A percentile compares a stretch with the other conserved stretches of the same genome.
Conservation (phyloP, 148 eudicot genomes). For the Heliamphora exappendiculata region DNA sequence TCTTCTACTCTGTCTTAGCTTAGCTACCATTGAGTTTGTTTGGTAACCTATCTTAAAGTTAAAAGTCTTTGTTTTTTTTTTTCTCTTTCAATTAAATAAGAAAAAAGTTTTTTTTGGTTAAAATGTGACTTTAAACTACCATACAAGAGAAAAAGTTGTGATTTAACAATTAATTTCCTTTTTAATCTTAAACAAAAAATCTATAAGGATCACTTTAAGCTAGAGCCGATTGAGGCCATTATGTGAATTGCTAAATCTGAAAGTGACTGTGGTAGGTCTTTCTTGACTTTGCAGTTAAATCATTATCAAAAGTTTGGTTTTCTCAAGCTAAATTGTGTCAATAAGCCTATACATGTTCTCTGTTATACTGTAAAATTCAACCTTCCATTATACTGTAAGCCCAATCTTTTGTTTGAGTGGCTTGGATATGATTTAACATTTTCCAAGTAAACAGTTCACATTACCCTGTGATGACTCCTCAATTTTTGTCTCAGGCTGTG, state of each 20-base stretch:
- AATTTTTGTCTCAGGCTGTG: constrained; percentile 56
- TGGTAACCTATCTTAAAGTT: not conserved
- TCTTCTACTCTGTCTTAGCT: not conserved
- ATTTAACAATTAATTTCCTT: too few relatives aligned
- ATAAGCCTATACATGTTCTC: not conserved
- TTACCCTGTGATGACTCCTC: not conserved
- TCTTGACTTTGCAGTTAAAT: not conserved
- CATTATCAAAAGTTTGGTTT: not conserved
- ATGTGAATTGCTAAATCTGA: too few relatives aligned
- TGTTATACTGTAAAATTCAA: not conserved
- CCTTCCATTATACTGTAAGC: not conserved
- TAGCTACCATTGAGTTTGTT: not conserved
- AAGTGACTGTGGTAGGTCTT: not conserved
- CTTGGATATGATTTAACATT: not conserved
- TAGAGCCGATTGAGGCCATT: too few relatives aligned
- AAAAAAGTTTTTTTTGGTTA: too few relatives aligned
- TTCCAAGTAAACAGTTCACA: not conserved
- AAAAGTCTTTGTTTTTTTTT: not conserved
- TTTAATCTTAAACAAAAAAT: too few relatives aligned
- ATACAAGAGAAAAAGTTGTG: too few relatives aligned
- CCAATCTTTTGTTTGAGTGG: not conserved
- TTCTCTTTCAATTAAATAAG: not conserved
- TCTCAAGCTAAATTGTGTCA: not conserved
- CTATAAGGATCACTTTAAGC: too few relatives aligned
- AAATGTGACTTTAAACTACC: too few relatives aligned